phyloP scores from a whole-genome alignment of 305 asterid genomes.

The Lippia alba region DNA sequence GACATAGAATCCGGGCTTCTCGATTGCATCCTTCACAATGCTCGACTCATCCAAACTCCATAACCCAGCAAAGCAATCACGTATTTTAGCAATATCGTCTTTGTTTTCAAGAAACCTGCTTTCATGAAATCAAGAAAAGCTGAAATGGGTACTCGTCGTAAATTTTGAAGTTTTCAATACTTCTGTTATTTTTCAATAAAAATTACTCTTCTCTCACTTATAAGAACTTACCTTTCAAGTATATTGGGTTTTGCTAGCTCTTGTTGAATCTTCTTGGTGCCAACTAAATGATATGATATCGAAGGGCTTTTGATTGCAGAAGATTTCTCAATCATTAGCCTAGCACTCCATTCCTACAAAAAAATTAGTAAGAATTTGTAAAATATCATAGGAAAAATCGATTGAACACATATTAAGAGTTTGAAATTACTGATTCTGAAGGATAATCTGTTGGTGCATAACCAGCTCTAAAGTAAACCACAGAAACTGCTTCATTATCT shows the following conservation, averaged over 20 bases:
- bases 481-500: constrained; percentile 74
- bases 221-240: constrained; percentile 71
- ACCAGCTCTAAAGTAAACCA: constrained; percentile 94
- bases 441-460: constrained; percentile 92
- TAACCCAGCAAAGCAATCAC: constrained; percentile 91
- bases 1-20: constrained; percentile 81
- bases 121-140: constrained; percentile 27
- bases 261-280: constrained; percentile 97
- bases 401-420: constrained; percentile 1
- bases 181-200: too few relatives aligned
- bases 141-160: not conserved
- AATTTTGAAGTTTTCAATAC: too few relatives aligned
- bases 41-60: constrained; percentile 84
- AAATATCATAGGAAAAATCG: too few relatives aligned
- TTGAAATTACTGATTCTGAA: constrained; percentile 73
- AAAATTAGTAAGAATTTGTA: constrained; percentile 27
- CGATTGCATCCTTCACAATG: constrained; percentile 77
- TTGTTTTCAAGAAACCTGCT: constrained; percentile 85
- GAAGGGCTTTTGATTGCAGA: constrained; percentile 95
- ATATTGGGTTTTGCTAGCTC: constrained; percentile 93
- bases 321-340: constrained; percentile 88
- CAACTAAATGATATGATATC: constrained; percentile 90
- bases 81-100: constrained; percentile 83
- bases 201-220: not conserved
- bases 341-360: constrained; percentile 89